Base-by-base conservation (phyloP, 768 basidiomycete species). In the Suillus tomentosus region DNA sequence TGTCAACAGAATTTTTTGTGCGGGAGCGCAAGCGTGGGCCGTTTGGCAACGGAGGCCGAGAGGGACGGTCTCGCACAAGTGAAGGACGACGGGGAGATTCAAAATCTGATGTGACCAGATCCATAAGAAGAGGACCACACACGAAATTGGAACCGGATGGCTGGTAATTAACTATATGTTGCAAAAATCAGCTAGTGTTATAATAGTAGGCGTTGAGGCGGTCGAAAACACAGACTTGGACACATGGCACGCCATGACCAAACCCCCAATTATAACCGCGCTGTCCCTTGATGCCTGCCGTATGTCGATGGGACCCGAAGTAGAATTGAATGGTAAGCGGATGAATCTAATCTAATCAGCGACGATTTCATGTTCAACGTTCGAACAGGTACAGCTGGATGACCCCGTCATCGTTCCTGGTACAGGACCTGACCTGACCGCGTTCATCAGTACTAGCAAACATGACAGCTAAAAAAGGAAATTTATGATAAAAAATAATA, bases 11-110 rank as follows among this genome's bases (percentile, higher is more conserved):
- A 24, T 60, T 62, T 51, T 67, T 72, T 39, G 56, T 60, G 15
- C 60, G 66, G 0, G 69, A 65, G 22, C 66, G 71, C 42, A 68
- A 64, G 2, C 74, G 63, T 0, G 74, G 74, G 0, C 74, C 74
- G n/a, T 62, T 31, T 19, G 62, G 62, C 9, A 60, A 62, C 0
- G 74, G 74, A 0, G 69, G 47, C 11, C 74, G 66, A 0, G 55
- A 11, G 1, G 74, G 75, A 3, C 75, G 68, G 66, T 76, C 73
- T 48, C 40, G 67, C 3, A 31, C n/a, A 0, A 65, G 31, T 14
- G 72, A 68, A 0, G 67, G 63, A 17, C 65, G 61, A 37, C 64
- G 60, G 24, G 59, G 39, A 65, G 64, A 15, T 45, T 69, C 67
- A 17, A 51, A 9, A 62, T 73, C 67, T 57, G 47, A 65, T 60